phyloP scores from a whole-genome alignment of 164 flowering plant genomes.

The Taxillus chinensis region DNA sequence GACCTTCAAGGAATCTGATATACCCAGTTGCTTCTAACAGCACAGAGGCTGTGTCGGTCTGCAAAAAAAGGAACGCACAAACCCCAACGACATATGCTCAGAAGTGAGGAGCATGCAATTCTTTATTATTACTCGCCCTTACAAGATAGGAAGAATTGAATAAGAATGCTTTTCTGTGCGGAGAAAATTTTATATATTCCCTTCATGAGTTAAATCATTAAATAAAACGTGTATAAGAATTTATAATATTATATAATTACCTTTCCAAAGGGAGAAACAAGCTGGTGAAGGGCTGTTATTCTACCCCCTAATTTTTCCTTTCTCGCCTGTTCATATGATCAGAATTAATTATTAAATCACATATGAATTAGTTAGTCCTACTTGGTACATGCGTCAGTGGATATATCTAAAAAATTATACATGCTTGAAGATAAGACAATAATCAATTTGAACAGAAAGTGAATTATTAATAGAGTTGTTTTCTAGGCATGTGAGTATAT shows the following conservation, averaged over 20 bases:
- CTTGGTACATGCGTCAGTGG: slow-evolving; percentile 4
- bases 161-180: too few species aligned
- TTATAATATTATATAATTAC: slow-evolving; percentile 8
- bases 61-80: neutral
- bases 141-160: too few species aligned
- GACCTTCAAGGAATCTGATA: slow-evolving; percentile 8
- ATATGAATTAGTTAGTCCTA: neutral
- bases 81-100: neutral
- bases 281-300: slow-evolving; percentile 45
- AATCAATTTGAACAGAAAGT: too few species aligned
- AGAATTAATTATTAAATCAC: neutral
- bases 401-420: slow-evolving; percentile 13
- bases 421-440: slow-evolving; percentile 10
- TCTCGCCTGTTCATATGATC: slow-evolving; percentile 22
- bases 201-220: neutral
- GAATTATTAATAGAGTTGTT: too few species aligned
- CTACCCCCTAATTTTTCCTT: slow-evolving; percentile 50
- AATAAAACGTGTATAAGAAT: neutral
- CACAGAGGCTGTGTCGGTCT: slow-evolving; percentile 6
- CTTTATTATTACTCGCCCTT: neutral
- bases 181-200: neutral
- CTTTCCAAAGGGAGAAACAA: slow-evolving; percentile 56
- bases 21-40: slow-evolving; percentile 6
- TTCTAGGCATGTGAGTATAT: too few species aligned
- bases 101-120: neutral